Evolutionary conservation across 352 stramenopile species (phyloP).

Genomic region (Phytophthora multivora): DNA sequence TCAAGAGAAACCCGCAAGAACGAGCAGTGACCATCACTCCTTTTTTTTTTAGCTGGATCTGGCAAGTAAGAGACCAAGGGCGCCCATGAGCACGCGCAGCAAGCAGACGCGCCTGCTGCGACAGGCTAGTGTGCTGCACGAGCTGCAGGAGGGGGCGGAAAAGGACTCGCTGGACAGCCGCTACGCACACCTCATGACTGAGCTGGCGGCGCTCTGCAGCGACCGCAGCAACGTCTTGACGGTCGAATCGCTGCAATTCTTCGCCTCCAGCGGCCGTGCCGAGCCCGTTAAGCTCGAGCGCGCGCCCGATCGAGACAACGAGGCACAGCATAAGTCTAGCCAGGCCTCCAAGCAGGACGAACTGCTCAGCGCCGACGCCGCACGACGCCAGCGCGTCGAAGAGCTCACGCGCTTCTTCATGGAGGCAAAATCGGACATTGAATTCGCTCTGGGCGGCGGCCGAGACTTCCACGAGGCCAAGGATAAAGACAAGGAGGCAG

Average conservation of each 20-base stretch:
- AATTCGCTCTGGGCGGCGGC: constrained; percentile 80
- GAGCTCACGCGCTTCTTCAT: constrained; percentile 91
- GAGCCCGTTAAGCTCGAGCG: constrained; percentile 81
- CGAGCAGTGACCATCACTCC: constrained; percentile 34
- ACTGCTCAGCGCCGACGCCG: constrained; percentile 74
- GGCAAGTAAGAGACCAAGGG: constrained; percentile 7
- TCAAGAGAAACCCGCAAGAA: constrained; percentile 8
- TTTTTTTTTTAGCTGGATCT: constrained; percentile 2
- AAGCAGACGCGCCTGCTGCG: constrained; percentile 48
- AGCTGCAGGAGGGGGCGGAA: constrained; percentile 79
- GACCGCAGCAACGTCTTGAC: constrained; percentile 81
- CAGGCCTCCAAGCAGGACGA: constrained; percentile 58
- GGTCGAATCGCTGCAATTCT: constrained; percentile 73
- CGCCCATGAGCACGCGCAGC: constrained; percentile 32
- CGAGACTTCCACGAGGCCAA: constrained; percentile 72
- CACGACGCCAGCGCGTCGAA: constrained; percentile 80
- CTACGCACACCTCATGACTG: constrained; percentile 76
- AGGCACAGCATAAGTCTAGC: constrained; percentile 38
- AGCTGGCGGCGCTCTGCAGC: constrained; percentile 72
- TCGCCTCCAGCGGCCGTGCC: constrained; percentile 56
- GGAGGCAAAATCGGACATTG: constrained; percentile 90
- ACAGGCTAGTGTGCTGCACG: constrained; percentile 79
- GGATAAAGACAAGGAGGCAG: constrained; percentile 70
- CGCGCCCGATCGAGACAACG: constrained; percentile 44
- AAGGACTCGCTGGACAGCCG: constrained; percentile 72